phyloP scores from a whole-genome alignment of 2,329 filamentous ascomycete species.

The Phaeosphaeria sp. region DNA sequence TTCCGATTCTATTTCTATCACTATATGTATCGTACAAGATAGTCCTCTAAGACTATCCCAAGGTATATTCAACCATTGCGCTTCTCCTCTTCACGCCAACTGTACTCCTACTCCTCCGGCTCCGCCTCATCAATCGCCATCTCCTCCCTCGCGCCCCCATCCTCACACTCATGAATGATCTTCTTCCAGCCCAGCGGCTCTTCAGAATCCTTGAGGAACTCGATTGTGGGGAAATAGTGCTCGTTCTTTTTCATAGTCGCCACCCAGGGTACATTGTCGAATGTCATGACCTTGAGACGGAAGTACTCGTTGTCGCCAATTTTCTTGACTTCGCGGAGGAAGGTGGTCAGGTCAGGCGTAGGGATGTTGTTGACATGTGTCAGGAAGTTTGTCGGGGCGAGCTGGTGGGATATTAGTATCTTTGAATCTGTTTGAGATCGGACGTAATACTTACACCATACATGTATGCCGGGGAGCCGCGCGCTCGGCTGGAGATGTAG shows the following conservation, averaged over 20 bases:
- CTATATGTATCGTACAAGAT: too few species aligned
- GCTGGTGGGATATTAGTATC: slow-evolving; percentile 62
- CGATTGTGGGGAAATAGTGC: slow-evolving; percentile 81
- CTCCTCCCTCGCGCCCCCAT: slow-evolving; percentile 44
- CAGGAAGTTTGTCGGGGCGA: slow-evolving; percentile 97
- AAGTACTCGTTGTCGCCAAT: slow-evolving; percentile 99
- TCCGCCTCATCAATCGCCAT: slow-evolving; percentile 36
- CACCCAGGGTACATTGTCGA: slow-evolving; percentile 99
- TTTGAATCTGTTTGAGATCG: slow-evolving; percentile 67
- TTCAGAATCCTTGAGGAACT: slow-evolving; percentile 65
- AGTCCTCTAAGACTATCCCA: too few species aligned
- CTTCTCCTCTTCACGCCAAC: neutral
- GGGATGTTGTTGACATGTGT: slow-evolving; percentile 90
- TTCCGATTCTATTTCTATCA: too few species aligned
- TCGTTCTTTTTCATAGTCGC: slow-evolving; percentile 99
- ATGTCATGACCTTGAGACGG: slow-evolving; percentile 94
- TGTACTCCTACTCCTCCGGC: slow-evolving; percentile 29
- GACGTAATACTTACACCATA: slow-evolving; percentile 56
- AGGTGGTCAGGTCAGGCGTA: slow-evolving; percentile 81
- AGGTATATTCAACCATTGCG: too few species aligned
- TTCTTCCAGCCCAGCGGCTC: slow-evolving; percentile 64
- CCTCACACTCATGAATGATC: slow-evolving; percentile 61
- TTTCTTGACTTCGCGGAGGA: slow-evolving; percentile 80
- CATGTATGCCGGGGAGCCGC: slow-evolving; percentile 47
- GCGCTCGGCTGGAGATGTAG: slow-evolving; percentile 81